Base-by-base conservation (phyloP, 1,139 yeast genomes). In the Magnusiomyces starmeri region DNA sequence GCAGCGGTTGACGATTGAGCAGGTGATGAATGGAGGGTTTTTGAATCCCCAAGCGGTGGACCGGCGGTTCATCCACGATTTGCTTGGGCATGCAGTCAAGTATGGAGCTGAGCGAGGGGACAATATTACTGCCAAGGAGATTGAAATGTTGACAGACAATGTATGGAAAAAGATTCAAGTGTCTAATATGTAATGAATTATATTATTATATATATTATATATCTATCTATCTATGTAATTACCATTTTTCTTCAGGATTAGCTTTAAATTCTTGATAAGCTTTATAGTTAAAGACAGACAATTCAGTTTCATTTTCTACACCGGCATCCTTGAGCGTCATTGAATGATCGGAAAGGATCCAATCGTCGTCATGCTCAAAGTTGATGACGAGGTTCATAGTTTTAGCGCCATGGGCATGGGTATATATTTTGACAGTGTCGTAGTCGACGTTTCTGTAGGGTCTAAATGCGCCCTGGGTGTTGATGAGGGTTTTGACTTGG, bases 401-500 rank as follows among this genome's bases (percentile, higher is more conserved):
- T 70, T 92, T 92, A 40, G 96, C 78, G 7, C 95, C 95, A 66
- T 92, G 97, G 0, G 98, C 97, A 65, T 87, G 88, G 37, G 96
- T 85, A 69, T 92, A 92, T 18, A 92, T 76, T 69, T 94, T 92
- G 56, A 92, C 66, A 0, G 94, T 74, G 63, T 92, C 87, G 61
- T 82, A 83, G 1, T 73, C 73, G n/a, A 86, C 85, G 57, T 76
- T 85, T 61, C 97, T 76, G 67, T 82, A 90, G 1, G 97, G 95
- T 61, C 96, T 76, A 57, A 83, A 78, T 0, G 78, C 81, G 1
- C 95, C 88, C 8, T 24, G 29, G 20, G 18, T 14, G 12, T 24
- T 49, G 59, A 24, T 49, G 61, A 66, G 54, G 60, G 62, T 54
- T 52, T 66, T 60, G 43, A 65, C 56, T 52, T 54, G 51, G 20